These are phyloP conservation scores for Limnanthes douglasii DNA, from an alignment of 345 rosid species.

Conservation along the genomic window DNA sequence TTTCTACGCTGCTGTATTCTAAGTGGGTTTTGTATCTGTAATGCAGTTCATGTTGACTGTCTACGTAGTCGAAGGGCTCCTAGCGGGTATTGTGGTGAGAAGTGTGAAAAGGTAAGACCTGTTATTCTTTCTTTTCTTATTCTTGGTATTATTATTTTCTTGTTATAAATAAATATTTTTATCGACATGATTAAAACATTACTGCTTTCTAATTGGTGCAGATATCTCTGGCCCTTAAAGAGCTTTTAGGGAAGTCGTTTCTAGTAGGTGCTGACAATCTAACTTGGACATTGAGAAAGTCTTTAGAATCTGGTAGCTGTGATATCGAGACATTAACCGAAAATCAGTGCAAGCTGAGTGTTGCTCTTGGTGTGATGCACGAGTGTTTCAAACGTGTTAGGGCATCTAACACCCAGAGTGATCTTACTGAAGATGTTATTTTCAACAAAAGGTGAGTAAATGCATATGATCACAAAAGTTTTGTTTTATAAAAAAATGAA, in stretches of 20 bases:
- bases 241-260: conserved; percentile 50
- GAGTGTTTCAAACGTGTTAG: conserved; percentile 68
- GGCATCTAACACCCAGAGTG: conserved; percentile 38
- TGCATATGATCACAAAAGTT: conserved; percentile 1
- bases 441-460: conserved; percentile 50
- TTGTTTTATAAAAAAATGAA: neutral
- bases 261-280: conserved; percentile 38
- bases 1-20: conserved; percentile 9
- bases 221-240: conserved; percentile 40
- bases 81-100: conserved; percentile 58
- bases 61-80: conserved; percentile 11
- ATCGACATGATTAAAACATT: neutral
- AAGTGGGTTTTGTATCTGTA: conserved; percentile 11
- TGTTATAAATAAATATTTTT: conserved; percentile 2
- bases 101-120: conserved; percentile 42
- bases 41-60: conserved; percentile 47
- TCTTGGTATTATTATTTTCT: conserved; percentile 6
- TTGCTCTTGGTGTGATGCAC: conserved; percentile 72
- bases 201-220: conserved; percentile 18
- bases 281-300: conserved; percentile 57
- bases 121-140: neutral
- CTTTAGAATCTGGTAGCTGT: conserved; percentile 13
- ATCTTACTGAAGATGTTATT: conserved; percentile 55
- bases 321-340: conserved; percentile 29
- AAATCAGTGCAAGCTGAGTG: conserved; percentile 40